Evolutionary conservation across 495 filamentous ascomycete genomes (phyloP).

Genomic region (Podospora didyma): DNA sequence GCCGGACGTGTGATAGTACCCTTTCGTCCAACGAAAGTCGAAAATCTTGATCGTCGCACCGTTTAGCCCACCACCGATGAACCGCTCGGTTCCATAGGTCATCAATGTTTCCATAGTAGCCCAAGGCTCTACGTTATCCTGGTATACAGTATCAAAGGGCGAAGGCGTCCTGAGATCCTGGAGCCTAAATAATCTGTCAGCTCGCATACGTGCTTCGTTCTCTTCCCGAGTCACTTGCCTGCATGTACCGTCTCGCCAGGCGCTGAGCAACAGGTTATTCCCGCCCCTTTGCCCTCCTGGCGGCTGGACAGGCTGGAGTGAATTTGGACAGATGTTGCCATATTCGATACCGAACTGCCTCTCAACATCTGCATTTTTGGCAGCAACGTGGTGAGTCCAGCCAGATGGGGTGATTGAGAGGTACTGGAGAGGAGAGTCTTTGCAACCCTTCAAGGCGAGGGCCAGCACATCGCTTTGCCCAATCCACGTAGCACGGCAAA

Average conservation of each 20-base stretch:
- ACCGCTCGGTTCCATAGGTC: slow-evolving; percentile 39
- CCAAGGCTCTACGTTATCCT: slow-evolving; percentile 41
- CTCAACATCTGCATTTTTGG: slow-evolving; percentile 16
- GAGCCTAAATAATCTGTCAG: slow-evolving; percentile 21
- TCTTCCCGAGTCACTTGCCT: slow-evolving; percentile 21
- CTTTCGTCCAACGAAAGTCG: slow-evolving; percentile 44
- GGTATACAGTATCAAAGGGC: slow-evolving; percentile 33
- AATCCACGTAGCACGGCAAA: slow-evolving; percentile 36
- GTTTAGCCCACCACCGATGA: slow-evolving; percentile 35
- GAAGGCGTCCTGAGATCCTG: slow-evolving; percentile 41
- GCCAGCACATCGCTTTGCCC: slow-evolving; percentile 31
- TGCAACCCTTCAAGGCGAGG: slow-evolving; percentile 30
- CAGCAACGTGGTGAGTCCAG: slow-evolving; percentile 23
- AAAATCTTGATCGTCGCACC: slow-evolving; percentile 39
- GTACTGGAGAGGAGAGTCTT: slow-evolving; percentile 36
- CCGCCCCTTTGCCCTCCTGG: slow-evolving; percentile 21
- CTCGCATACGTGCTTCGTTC: background rate
- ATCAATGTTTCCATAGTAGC: slow-evolving; percentile 37
- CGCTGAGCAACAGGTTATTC: slow-evolving; percentile 38
- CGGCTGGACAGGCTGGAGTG: slow-evolving; percentile 35
- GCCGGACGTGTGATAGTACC: slow-evolving; percentile 39
- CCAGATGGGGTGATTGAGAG: slow-evolving; percentile 36
- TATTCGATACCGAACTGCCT: slow-evolving; percentile 13
- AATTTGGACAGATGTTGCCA: slow-evolving; percentile 25
- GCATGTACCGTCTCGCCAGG: slow-evolving; percentile 44